phyloP scores from a whole-genome alignment of 371 early-diverging fungal species.

The Mucor indicus region DNA sequence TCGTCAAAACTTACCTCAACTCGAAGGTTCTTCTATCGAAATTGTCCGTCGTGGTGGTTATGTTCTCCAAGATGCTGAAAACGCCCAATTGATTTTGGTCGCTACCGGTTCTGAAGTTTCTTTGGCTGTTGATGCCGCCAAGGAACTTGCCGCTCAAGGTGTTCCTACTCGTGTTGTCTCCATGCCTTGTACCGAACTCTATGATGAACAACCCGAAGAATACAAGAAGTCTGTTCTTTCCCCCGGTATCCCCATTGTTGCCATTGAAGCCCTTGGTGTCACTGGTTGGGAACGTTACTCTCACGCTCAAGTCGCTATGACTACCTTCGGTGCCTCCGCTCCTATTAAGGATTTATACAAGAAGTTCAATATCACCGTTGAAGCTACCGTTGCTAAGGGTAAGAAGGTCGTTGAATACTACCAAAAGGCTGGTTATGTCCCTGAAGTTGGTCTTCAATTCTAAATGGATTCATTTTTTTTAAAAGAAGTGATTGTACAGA shows the following conservation, averaged over 20 bases:
- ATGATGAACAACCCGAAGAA: conserved; percentile 85
- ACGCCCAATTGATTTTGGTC: conserved; percentile 67
- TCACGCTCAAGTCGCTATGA: conserved; percentile 92
- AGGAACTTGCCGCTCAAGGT: conserved; percentile 59
- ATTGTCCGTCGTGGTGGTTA: conserved; percentile 81
- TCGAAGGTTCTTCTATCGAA: conserved; percentile 82
- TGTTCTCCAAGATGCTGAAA: conserved; percentile 63
- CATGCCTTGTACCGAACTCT: conserved; percentile 93
- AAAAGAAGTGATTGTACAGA: no score
- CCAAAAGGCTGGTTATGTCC: conserved; percentile 53
- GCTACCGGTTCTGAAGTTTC: conserved; percentile 97
- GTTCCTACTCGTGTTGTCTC: conserved; percentile 88
- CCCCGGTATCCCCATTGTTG: conserved; percentile 76
- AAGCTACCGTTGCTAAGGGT: conserved; percentile 76
- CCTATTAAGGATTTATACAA: conserved; percentile 79
- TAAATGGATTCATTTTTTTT: conserved; percentile 10
- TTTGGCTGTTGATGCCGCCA: conserved; percentile 84
- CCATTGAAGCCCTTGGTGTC: conserved; percentile 94
- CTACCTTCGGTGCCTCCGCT: conserved; percentile 92
- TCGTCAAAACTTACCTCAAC: conserved; percentile 94
- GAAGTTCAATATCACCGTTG: conserved; percentile 81
- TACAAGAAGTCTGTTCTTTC: conserved; percentile 87
- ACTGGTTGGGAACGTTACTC: conserved; percentile 96
- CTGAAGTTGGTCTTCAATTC: conserved; percentile 43
- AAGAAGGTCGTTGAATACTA: conserved; percentile 75